These are phyloP conservation scores for Marasmius sp. DNA, from an alignment of 1,284 basidiomycete species.

Conservation along the genomic window DNA sequence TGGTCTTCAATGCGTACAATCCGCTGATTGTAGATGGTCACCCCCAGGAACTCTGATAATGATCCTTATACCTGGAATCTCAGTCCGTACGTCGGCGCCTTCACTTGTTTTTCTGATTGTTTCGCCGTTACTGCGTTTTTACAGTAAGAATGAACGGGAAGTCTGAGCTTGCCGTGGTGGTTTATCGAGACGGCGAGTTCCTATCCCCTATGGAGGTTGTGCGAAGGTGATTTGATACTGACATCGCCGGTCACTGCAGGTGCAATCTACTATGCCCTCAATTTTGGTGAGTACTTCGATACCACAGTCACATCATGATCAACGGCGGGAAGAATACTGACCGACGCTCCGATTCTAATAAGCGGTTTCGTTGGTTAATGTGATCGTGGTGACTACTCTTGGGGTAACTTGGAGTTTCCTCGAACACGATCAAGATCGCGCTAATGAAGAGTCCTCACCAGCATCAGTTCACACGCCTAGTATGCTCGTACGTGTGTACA, in stretches of 20 bases:
- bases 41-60: not conserved
- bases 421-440: not conserved
- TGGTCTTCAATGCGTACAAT: not conserved
- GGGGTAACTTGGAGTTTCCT: not conserved
- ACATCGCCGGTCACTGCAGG: not conserved
- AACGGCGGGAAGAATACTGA: not conserved
- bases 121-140: no score
- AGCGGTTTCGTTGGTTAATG: slow-evolving; percentile 1
- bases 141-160: not conserved
- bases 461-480: not conserved
- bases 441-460: not conserved
- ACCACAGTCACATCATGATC: not conserved
- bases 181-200: not conserved
- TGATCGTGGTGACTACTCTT: not conserved
- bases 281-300: not conserved
- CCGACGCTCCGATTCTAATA: no score
- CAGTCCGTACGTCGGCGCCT: not conserved
- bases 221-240: no score
- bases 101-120: not conserved
- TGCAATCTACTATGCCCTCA: not conserved
- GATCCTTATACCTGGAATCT: not conserved
- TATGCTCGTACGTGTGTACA: not conserved
- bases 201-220: not conserved
- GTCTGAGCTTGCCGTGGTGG: not conserved
- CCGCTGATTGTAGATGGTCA: no score